Percentiles rank a stretch among this genome's conserved stretches.
phyloP scores from a whole-genome alignment of 1,139 yeast genomes.

The Wickerhamomyces sp. region DNA sequence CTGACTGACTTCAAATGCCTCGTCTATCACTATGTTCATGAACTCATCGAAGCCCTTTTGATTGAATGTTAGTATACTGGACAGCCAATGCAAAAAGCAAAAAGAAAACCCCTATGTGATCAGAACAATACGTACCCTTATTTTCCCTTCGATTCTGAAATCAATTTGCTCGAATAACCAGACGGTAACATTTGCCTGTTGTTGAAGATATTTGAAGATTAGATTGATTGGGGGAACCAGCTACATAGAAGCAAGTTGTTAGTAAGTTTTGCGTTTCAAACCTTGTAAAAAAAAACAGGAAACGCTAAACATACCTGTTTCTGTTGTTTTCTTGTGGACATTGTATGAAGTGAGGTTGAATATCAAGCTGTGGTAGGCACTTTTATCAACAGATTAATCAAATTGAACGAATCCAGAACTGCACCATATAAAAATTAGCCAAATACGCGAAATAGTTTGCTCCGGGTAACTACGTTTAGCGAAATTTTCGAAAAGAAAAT shows the following conservation, averaged over 20 bases:
- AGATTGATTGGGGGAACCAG: slow-evolving; percentile 90
- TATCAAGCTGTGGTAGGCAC: not conserved
- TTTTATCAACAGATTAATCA: too few species aligned
- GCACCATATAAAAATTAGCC: too few species aligned
- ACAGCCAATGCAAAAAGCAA: too few species aligned
- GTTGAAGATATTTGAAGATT: slow-evolving; percentile 81
- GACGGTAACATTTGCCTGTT: slow-evolving; percentile 70
- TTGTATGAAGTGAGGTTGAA: not conserved
- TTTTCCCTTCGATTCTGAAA: slow-evolving; percentile 74
- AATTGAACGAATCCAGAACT: too few species aligned
- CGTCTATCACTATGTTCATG: slow-evolving; percentile 93
- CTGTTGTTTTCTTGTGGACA: slow-evolving; percentile 31
- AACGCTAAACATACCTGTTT: slow-evolving; percentile 22
- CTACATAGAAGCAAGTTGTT: slow-evolving; percentile 17
- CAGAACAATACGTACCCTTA: slow-evolving; percentile 29
- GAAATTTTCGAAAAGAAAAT: not conserved
- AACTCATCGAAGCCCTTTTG: slow-evolving; percentile 85
- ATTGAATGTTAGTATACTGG: not conserved
- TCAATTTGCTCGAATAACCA: slow-evolving; percentile 89
- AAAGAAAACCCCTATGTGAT: too few species aligned
- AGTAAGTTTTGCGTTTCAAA: not conserved
- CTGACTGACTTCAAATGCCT: slow-evolving; percentile 63
- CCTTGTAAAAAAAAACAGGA: slow-evolving; percentile 6
- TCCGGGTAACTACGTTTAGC: not conserved
- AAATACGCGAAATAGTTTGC: not conserved